Conservation (phyloP, 441 rosid species). For the Eutrema salsugineum region DNA sequence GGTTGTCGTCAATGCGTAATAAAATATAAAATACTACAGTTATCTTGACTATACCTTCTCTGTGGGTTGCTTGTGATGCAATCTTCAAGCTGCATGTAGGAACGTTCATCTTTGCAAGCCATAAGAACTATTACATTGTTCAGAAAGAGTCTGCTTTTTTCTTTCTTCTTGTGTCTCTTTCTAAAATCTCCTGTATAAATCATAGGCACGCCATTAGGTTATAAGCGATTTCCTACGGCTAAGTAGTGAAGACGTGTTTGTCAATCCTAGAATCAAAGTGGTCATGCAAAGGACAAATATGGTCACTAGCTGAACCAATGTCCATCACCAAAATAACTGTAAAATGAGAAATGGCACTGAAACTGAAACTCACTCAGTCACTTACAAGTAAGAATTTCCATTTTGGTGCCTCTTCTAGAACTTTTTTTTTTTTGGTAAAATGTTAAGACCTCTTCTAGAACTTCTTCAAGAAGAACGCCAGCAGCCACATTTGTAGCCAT, state of each 20-base stretch:
- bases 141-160: slow-evolving; percentile 42
- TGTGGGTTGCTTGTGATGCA: slow-evolving; percentile 59
- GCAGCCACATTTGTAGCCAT: slow-evolving; percentile 29
- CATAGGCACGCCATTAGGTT: slow-evolving; percentile 15
- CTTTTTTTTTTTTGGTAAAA: no score
- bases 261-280: not conserved
- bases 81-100: slow-evolving; percentile 98
- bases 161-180: slow-evolving; percentile 86
- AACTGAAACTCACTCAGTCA: slow-evolving; percentile 56
- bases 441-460: no score
- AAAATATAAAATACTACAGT: not conserved
- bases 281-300: not conserved
- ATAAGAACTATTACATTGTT: slow-evolving; percentile 69
- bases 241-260: not conserved
- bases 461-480: slow-evolving; percentile 61
- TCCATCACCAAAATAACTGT: slow-evolving; percentile 8
- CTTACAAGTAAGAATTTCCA: slow-evolving; percentile 99
- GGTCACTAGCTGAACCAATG: not conserved
- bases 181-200: slow-evolving; percentile 67
- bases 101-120: slow-evolving; percentile 92
- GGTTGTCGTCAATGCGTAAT: not conserved
- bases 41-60: slow-evolving; percentile 46
- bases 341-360: slow-evolving; percentile 27
- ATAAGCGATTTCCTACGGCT: not conserved
- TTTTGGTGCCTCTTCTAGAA: slow-evolving; percentile 94